Conservation (phyloP, 495 filamentous ascomycete species). For the Neurospora sp. region DNA sequence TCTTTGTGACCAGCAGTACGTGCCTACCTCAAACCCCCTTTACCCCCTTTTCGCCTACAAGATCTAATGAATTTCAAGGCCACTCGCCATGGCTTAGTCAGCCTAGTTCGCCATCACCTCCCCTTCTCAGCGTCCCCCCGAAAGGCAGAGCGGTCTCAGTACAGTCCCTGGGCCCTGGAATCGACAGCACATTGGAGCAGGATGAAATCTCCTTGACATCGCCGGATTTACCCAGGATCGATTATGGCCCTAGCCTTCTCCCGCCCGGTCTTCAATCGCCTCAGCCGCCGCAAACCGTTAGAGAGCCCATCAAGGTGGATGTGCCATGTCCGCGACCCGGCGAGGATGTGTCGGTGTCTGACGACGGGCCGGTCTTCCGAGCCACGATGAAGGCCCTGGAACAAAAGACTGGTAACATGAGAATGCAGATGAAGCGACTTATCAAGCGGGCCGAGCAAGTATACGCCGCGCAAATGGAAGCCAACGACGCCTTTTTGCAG, state of each 20-base stretch:
- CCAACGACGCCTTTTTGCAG: constrained; percentile 70
- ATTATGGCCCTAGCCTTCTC: constrained; percentile 29
- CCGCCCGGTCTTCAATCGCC: constrained; percentile 31
- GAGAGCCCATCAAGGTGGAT: constrained; percentile 70
- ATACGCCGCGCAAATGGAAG: constrained; percentile 64
- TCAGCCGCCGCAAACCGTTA: constrained; percentile 20
- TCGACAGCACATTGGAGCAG: constrained; percentile 49
- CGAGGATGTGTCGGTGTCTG: constrained; percentile 76
- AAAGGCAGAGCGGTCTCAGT: constrained; percentile 73
- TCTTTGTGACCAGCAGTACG: constrained; percentile 77
- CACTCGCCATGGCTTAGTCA: constrained; percentile 27
- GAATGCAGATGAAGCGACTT: constrained; percentile 88
- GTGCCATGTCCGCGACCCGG: constrained; percentile 75
- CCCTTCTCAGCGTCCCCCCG: constrained; percentile 60
- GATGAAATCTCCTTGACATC: constrained; percentile 50
- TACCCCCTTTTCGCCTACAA: neutral
- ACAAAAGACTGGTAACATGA: constrained; percentile 93
- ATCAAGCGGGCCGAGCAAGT: constrained; percentile 84
- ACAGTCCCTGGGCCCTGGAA: constrained; percentile 69
- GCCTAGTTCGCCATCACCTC: constrained; percentile 52
- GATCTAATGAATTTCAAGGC: constrained; percentile 12
- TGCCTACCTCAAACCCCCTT: neutral
- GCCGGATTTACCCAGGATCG: constrained; percentile 42
- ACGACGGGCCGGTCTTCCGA: constrained; percentile 92
- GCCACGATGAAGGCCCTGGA: constrained; percentile 96